Conservation (phyloP, 2,329 filamentous ascomycete species). For the Coniochaeta sp. region DNA sequence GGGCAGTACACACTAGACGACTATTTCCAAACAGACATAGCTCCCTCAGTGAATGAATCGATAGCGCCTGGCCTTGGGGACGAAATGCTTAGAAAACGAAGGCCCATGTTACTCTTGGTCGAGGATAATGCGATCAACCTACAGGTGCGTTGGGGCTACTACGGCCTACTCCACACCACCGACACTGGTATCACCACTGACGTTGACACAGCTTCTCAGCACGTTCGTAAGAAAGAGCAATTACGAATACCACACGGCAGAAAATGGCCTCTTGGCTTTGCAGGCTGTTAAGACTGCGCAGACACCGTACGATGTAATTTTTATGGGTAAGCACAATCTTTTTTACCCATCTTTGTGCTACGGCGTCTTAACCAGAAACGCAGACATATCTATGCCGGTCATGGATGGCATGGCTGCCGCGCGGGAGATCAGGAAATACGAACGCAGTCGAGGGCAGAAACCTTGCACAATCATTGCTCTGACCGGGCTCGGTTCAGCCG, state of each 20-base stretch:
- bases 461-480: constrained; percentile 6
- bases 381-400: constrained; percentile 4
- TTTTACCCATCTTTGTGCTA: background rate
- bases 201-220: constrained; percentile 2
- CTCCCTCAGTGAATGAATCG: background rate
- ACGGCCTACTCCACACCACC: background rate
- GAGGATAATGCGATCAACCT: constrained; percentile 7
- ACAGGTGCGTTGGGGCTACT: background rate
- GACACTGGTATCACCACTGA: background rate
- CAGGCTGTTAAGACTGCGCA: constrained; percentile 1
- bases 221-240: constrained; percentile 3
- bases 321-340: constrained; percentile 4
- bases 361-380: background rate
- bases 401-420: background rate
- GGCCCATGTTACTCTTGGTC: constrained; percentile 4
- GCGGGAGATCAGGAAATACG: background rate
- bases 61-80: background rate
- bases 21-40: background rate
- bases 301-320: constrained; percentile 3
- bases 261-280: constrained; percentile 4
- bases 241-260: constrained; percentile 4
- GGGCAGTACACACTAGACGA: background rate
- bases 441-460: background rate
- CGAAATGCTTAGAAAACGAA: background rate
- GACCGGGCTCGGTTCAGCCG: constrained; percentile 6